Evolutionary conservation across 371 early-diverging fungal genomes (phyloP), one percentile per base, ranked within the genome.

Genomic region (Nematocida major): DNA sequence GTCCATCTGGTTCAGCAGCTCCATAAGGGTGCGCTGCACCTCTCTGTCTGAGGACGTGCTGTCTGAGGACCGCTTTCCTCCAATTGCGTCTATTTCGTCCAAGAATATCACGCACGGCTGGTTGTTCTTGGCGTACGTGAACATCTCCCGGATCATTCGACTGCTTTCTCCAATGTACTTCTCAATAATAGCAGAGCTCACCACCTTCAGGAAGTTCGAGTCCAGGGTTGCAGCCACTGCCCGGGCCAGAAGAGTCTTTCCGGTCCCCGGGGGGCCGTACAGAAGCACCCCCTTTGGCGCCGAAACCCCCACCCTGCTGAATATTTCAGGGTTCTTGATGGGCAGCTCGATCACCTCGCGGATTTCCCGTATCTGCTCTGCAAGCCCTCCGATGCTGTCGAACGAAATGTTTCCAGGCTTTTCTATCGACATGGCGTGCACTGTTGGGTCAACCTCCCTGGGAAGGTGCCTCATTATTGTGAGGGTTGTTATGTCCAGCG

Each of bases 81-180:
- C 99, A 86, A 98, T 97, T 40, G 99, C 97, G 87, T 98, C 99
- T 80, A 98, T 96, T 85, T 98, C 99, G 85, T 98, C 99, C 94
- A 98, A 93, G 83, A 98, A 98, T 61, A 98, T 97, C 80, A 98
- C 94, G 86, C 97, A 97, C n/a, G 99, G 99, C 79, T 94, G 94
- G 83, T 95, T 95, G 78, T 93, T 93, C 81, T 90, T 91, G 45
- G 99, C 99, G 85, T 97, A 98, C 0, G 90, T 91, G 89, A 97
- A 96, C 96, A 97, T 96, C 86, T 96, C 96, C 69, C 97, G 87
- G 65, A 96, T 90, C 69, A 97, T 86, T 79, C 96, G 87, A 51
- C 94, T 93, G 84, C 91, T 91, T 85, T 97, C 98, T 79, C 97
- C 96, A 84, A 96, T 95, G 84, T 96, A 96, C 86, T 96, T 96